Evolutionary conservation across 768 basidiomycete species (phyloP).

Genomic region (Suillus variegatus): DNA sequence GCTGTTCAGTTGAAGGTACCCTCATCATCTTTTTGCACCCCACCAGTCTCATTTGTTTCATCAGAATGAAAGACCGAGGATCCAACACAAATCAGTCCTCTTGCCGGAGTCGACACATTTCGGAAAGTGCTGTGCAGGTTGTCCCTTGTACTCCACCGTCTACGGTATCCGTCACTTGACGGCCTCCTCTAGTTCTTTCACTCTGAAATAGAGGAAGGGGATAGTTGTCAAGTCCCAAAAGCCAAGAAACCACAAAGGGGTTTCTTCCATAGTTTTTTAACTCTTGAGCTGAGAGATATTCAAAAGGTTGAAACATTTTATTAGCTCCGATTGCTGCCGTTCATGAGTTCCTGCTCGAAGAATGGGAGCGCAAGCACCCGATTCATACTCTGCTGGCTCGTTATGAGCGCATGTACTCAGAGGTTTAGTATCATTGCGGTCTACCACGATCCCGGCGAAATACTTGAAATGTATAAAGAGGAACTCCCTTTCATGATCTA

Average conservation of each 20-base stretch:
- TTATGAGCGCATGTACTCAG: not conserved
- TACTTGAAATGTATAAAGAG: not conserved
- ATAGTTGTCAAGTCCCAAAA: slow-evolving; percentile 3
- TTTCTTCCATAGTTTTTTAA: slow-evolving; percentile 13
- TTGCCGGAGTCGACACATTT: slow-evolving; percentile 34
- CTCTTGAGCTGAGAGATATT: slow-evolving; percentile 24
- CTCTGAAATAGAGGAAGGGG: slow-evolving; percentile 7
- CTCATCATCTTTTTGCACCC: not conserved
- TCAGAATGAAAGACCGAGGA: slow-evolving; percentile 14
- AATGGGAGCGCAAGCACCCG: not conserved
- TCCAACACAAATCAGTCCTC: slow-evolving; percentile 33
- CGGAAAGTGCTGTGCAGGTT: slow-evolving; percentile 30
- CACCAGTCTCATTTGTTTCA: no score
- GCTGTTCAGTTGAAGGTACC: slow-evolving; percentile 24
- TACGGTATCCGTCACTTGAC: slow-evolving; percentile 9
- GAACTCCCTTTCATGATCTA: not conserved
- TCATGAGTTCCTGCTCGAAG: not conserved
- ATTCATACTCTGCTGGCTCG: not conserved
- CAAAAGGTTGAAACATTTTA: slow-evolving; percentile 16
- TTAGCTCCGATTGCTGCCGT: slow-evolving; percentile 1
- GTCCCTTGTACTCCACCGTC: slow-evolving; percentile 20
- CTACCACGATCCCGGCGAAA: not conserved
- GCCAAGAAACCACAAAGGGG: slow-evolving; percentile 14
- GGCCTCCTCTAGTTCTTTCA: not conserved
- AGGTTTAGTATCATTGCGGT: not conserved